Base-by-base conservation (phyloP, 2,329 filamentous ascomycete species). In the Apiospora saccharicola region DNA sequence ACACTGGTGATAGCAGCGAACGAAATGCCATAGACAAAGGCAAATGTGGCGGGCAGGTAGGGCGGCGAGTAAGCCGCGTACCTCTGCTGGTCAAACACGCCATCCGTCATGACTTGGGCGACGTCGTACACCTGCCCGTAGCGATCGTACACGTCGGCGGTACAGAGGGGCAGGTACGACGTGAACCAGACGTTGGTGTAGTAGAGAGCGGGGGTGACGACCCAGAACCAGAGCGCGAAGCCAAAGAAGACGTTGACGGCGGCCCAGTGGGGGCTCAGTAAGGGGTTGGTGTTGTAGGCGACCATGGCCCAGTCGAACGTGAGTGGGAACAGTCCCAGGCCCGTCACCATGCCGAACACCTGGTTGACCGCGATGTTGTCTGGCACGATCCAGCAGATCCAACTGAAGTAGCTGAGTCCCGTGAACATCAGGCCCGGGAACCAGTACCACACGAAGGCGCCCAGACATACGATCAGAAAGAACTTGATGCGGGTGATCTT, bases 141-240 rank as follows among this genome's bases (percentile, higher is more conserved):
- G 72, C 91, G 90, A 79, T 91, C 89, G 72, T 87, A 91, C 0
- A 85, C 85, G 53, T 85, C 82, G 30, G 87, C 86, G 13, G 85
- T 85, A 51, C 88, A 86, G 71, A 91, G 83, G 0, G 89, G 89
- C 22, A 91, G 78, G 70, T 89, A 87, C 0, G 86, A 84, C 0
- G 87, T 86, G 70, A 84, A 81, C 86, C 86, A 87, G 0, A 83
- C 85, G 74, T 86, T 86, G 3, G 82, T 83, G 72, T 86, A 87
- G 77, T 86, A 86, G 0, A 87, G 73, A 0, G 82, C 84, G 0
- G 84, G 84, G 0, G 81, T 83, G 3, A 86, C 81, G 69, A 87
- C 81, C 81, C 84, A 85, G 71, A 86, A 86, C 67, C 87, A 86
- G 7, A 87, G 57, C 0, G 81, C 68, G 73, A 86, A 73, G 71